These are phyloP conservation scores for Aspergillus uvarum DNA, from an alignment of 2,329 filamentous ascomycete genomes.

Conservation along the genomic window DNA sequence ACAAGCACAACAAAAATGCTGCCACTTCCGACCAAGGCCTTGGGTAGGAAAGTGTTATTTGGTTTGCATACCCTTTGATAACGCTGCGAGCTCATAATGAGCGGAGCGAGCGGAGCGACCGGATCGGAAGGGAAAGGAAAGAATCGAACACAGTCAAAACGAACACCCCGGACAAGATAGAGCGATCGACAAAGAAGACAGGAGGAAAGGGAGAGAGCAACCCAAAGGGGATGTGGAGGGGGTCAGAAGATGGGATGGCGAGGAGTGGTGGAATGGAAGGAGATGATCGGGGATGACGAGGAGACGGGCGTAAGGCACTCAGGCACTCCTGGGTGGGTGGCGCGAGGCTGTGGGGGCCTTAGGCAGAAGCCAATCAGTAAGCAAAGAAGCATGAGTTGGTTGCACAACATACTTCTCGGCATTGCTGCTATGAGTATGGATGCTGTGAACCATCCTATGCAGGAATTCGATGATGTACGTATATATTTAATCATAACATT, in stretches of 20 bases:
- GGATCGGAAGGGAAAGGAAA: constrained; percentile 14
- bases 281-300: constrained; percentile 15
- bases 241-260: constrained; percentile 24
- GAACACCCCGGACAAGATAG: constrained; percentile 12
- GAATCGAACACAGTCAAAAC: background rate
- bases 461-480: too few species aligned
- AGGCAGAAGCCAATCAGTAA: background rate
- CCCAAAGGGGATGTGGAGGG: constrained; percentile 23
- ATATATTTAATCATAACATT: too few species aligned
- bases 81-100: constrained; percentile 51
- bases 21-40: background rate
- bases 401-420: too few species aligned
- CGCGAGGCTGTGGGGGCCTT: constrained; percentile 4
- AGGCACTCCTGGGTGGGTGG: constrained; percentile 7
- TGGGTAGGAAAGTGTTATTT: constrained; percentile 17
- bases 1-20: background rate
- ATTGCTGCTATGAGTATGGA: too few species aligned
- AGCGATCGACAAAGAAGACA: constrained; percentile 14
- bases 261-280: constrained; percentile 17
- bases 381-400: too few species aligned
- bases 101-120: constrained; percentile 34
- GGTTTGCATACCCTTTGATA: constrained; percentile 47
- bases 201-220: constrained; percentile 19
- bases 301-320: constrained; percentile 10
- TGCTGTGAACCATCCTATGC: too few species aligned